Conservation (phyloP, 75 land plant genomes). For the Adiantum capillusveneris region DNA sequence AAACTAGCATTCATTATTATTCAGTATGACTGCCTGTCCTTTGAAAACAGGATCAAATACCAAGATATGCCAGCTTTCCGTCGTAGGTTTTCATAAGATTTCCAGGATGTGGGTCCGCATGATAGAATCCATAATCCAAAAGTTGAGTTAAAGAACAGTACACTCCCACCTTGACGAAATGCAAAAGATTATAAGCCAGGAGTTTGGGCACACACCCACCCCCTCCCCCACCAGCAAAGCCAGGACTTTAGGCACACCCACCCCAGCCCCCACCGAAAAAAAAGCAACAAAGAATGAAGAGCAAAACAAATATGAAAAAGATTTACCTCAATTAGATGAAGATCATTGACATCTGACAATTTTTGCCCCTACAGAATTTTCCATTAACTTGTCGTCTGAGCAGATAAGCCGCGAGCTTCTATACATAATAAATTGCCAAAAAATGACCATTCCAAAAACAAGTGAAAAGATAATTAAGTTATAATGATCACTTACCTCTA, state of each 20-base stretch:
- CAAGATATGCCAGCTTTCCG: slow-evolving; percentile 93
- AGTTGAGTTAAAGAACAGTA: slow-evolving; percentile 92
- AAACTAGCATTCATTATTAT: no score
- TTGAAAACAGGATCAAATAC: slow-evolving; percentile 28
- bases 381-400: neutral
- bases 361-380: slow-evolving; percentile 64
- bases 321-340: slow-evolving; percentile 78
- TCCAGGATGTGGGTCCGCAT: slow-evolving; percentile 99
- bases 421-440: no score
- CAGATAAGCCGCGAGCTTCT: no score
- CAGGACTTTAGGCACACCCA: no score
- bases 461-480: neutral
- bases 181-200: neutral
- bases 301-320: neutral
- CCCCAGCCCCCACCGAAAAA: neutral
- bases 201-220: no score
- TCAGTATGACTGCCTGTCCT: no score
- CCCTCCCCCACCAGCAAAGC: no score
- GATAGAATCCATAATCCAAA: slow-evolving; percentile 89
- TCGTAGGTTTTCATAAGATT: slow-evolving; percentile 82
- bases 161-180: slow-evolving; percentile 63
- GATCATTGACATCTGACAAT: slow-evolving; percentile 78
- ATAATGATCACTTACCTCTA: slow-evolving; percentile 59
- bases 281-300: neutral
- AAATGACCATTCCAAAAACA: slow-evolving; percentile 1